Conservation (phyloP, 2,329 filamentous ascomycete genomes). For the Lecanicillium sp. region DNA sequence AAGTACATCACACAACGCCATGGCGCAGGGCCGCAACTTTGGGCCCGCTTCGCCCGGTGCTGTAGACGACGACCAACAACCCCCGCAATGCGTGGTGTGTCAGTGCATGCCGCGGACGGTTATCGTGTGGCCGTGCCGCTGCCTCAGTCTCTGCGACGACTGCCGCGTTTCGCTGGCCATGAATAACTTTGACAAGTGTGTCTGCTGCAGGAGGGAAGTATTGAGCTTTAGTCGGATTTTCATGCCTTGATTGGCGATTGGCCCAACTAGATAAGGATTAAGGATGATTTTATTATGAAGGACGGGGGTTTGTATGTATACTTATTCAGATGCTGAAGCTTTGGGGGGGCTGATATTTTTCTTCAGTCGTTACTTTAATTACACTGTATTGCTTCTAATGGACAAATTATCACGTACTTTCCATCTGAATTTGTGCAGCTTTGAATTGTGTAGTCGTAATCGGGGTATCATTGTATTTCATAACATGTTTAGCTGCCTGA, state of each 20-base stretch:
- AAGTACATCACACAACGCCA: slow-evolving; percentile 3
- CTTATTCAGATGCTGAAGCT: too few relatives aligned
- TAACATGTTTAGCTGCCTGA: neutral
- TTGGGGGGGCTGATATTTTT: neutral
- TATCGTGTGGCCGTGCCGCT: slow-evolving; percentile 94
- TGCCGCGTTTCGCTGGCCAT: slow-evolving; percentile 88
- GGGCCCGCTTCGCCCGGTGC: slow-evolving; percentile 52
- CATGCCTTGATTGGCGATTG: slow-evolving; percentile 63
- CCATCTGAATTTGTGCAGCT: too few relatives aligned
- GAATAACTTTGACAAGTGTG: slow-evolving; percentile 95
- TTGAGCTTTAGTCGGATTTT: slow-evolving; percentile 85
- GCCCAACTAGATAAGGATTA: too few relatives aligned
- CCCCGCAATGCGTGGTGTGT: slow-evolving; percentile 84
- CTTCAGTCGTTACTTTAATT: neutral
- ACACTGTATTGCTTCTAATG: neutral
- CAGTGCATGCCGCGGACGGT: slow-evolving; percentile 79
- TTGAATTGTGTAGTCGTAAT: too few relatives aligned
- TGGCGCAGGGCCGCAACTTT: slow-evolving; percentile 33
- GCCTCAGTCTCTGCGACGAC: slow-evolving; percentile 88
- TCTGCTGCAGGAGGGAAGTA: slow-evolving; percentile 85
- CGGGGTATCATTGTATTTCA: slow-evolving; percentile 1
- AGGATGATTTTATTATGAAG: neutral
- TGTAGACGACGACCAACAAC: slow-evolving; percentile 1
- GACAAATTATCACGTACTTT: too few relatives aligned
- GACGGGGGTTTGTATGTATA: slow-evolving; percentile 1